These are phyloP conservation scores for Dovyalis caffra DNA, from an alignment of 345 rosid species.

Conservation along the genomic window DNA sequence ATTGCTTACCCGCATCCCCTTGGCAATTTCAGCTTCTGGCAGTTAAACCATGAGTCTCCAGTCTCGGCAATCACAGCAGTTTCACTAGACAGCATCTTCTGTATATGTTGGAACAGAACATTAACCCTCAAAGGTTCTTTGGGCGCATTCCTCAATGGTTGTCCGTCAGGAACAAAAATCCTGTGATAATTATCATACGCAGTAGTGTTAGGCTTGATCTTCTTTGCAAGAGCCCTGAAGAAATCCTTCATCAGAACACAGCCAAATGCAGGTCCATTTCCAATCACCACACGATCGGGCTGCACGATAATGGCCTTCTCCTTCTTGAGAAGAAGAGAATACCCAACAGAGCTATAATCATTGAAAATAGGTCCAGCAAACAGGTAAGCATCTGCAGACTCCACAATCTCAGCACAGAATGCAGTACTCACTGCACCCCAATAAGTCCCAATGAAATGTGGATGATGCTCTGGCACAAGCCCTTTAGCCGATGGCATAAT, in stretches of 20 bases:
- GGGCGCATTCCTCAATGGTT: slow-evolving; percentile 47
- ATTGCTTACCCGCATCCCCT: slow-evolving; percentile 63
- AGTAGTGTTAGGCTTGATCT: slow-evolving; percentile 48
- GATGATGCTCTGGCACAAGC: slow-evolving; percentile 65
- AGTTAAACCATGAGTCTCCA: slow-evolving; percentile 87
- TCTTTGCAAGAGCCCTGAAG: slow-evolving; percentile 54
- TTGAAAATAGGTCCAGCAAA: slow-evolving; percentile 83
- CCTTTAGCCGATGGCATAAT: slow-evolving; percentile 85
- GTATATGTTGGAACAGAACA: slow-evolving; percentile 66
- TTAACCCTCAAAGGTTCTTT: slow-evolving; percentile 74
- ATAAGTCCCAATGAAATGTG: slow-evolving; percentile 74
- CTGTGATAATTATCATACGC: slow-evolving; percentile 72
- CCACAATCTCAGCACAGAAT: slow-evolving; percentile 80
- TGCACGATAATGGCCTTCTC: slow-evolving; percentile 79
- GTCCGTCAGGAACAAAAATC: slow-evolving; percentile 67
- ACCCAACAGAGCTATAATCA: slow-evolving; percentile 80
- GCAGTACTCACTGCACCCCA: slow-evolving; percentile 86
- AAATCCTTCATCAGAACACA: slow-evolving; percentile 80
- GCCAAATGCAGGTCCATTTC: slow-evolving; percentile 73
- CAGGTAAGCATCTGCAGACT: slow-evolving; percentile 79
- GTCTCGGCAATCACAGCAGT: slow-evolving; percentile 84
- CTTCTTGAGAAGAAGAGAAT: slow-evolving; percentile 76
- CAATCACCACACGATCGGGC: slow-evolving; percentile 66
- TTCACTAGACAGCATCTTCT: slow-evolving; percentile 63
- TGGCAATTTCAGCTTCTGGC: slow-evolving; percentile 78